Evolutionary conservation across 2,329 filamentous ascomycete species (phyloP), one percentile per base, ranked within the genome.

Genomic region (Colletotrichum aenigma): DNA sequence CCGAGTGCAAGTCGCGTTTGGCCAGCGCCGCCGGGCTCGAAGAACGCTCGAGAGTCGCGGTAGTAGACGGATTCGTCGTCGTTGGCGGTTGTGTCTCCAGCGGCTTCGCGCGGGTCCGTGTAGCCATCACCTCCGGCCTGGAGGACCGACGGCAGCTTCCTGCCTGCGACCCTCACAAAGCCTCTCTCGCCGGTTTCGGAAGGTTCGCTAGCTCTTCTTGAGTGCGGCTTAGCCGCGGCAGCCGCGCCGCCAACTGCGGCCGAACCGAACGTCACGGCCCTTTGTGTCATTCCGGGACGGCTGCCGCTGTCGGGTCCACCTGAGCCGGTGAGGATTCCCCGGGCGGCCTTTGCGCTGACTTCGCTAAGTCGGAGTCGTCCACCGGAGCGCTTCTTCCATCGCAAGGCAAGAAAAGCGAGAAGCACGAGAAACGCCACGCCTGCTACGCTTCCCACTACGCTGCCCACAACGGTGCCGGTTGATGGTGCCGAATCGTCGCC

Each of bases 161-260:
- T 89, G 76, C 92, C 92, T 7, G 92, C 92, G 3, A 94, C 89
- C 34, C 91, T 90, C 77, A 93, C 90, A 81, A 94, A 94, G 1
- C 91, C 90, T 76, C 87, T 86, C 80, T 93, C 91, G 32, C 85
- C 87, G 28, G 81, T 83, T 43, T 85, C 85, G 56, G 81, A 81
- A 18, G 80, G 80, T 65, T 77, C 81, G 77, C 79, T 66, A 71
- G 61, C 77, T 66, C 77, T 76, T 80, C 83, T 85, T 74, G 87
- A 89, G 30, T 80, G 79, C 36, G 85, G 72, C 32, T 78, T 79
- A 32, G 76, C 77, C 21, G 67, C 73, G 38, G 71, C 69, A 15
- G 67, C 71, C 15, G 78, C 70, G 24, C 75, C 71, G 36, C 60
- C 56, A 16, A 71, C 69, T 15, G 69, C 66, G 7, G 70, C 66